These are phyloP conservation scores for Candida neerlandica DNA, from an alignment of 1,139 yeast species.

Conservation along the genomic window DNA sequence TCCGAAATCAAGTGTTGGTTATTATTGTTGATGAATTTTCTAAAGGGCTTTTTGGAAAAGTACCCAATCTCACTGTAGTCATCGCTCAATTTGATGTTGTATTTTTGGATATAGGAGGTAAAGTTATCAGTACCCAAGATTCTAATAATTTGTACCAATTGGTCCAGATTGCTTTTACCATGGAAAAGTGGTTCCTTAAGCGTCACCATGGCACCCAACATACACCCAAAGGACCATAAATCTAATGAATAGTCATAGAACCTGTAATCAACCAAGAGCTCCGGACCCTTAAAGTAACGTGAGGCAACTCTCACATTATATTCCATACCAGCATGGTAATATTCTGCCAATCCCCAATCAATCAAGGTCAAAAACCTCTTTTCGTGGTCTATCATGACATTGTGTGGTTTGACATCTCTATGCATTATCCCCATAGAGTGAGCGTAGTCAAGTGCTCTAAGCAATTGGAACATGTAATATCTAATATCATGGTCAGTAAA, in stretches of 20 bases:
- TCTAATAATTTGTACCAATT: conserved; percentile 89
- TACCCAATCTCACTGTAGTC: conserved; percentile 85
- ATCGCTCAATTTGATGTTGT: conserved; percentile 71
- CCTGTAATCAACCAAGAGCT: conserved; percentile 87
- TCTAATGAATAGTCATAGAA: conserved; percentile 94
- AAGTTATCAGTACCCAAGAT: conserved; percentile 91
- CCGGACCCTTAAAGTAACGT: conserved; percentile 98
- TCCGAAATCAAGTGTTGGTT: conserved; percentile 69
- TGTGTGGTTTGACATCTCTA: conserved; percentile 97
- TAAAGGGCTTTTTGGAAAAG: conserved; percentile 90
- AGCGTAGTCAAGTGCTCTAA: conserved; percentile 88
- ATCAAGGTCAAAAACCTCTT: conserved; percentile 73
- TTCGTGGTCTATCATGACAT: conserved; percentile 95
- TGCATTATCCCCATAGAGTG: conserved; percentile 99
- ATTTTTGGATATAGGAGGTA: conserved; percentile 70
- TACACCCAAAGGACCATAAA: conserved; percentile 96
- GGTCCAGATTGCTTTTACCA: conserved; percentile 95
- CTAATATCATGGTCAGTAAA: conserved; percentile 82
- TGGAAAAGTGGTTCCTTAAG: conserved; percentile 97
- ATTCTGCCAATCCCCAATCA: conserved; percentile 99
- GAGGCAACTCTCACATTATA: conserved; percentile 97
- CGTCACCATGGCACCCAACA: conserved; percentile 96
- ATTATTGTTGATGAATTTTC: conserved; percentile 69
- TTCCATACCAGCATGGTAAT: conserved; percentile 92
- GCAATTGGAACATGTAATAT: conserved; percentile 83